phyloP scores from a whole-genome alignment of 192 early-diverging fungal genomes.

The Coemansia aciculifera region DNA sequence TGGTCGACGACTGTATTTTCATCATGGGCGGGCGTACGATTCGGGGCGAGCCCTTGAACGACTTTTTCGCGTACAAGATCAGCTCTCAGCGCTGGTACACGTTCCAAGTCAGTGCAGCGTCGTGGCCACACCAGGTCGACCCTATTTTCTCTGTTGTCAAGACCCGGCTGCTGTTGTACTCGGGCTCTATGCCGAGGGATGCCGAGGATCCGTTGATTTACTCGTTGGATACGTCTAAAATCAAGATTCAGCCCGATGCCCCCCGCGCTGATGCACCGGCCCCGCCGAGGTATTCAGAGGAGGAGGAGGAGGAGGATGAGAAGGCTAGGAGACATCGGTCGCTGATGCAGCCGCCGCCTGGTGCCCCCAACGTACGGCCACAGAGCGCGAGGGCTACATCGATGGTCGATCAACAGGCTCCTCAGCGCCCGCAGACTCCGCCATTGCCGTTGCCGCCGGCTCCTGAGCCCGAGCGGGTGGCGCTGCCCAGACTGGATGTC shows the following conservation, averaged over 20 bases:
- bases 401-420: conserved; percentile 28
- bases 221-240: conserved; percentile 54
- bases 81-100: conserved; percentile 56
- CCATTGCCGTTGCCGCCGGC: not conserved
- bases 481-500: not conserved
- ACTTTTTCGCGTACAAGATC: conserved; percentile 57
- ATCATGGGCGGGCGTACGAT: conserved; percentile 53
- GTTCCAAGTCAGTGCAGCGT: conserved; percentile 49
- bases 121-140: conserved; percentile 53
- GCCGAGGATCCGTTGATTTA: conserved; percentile 25
- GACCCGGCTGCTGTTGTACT: conserved; percentile 45
- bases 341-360: conserved; percentile 35
- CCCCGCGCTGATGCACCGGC: conserved; percentile 13
- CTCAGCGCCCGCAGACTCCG: not conserved
- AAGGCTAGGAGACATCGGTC: conserved; percentile 34
- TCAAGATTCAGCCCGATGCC: conserved; percentile 53
- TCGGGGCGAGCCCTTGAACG: conserved; percentile 37
- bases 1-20: conserved; percentile 56
- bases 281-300: conserved; percentile 7
- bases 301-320: conserved; percentile 13
- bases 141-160: conserved; percentile 53
- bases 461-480: not conserved
- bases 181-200: conserved; percentile 42
- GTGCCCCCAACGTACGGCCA: conserved; percentile 13
- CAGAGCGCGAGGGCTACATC: conserved; percentile 24